Base-by-base conservation (phyloP, 1,139 yeast species). In the Diutina neorugosa region DNA sequence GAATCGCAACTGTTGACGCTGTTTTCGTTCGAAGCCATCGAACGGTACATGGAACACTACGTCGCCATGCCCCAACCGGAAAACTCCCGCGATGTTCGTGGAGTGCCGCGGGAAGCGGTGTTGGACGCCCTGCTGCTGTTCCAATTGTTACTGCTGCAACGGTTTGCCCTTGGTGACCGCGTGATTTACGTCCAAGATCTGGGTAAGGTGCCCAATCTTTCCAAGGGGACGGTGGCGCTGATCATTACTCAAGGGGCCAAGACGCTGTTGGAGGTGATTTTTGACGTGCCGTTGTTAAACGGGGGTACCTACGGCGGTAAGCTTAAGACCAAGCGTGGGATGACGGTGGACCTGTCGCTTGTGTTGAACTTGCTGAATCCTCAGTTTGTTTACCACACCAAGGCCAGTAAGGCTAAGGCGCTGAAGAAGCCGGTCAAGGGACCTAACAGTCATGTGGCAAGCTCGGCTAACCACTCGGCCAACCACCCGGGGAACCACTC, bases 191-290 rank as follows among this genome's bases (percentile, higher is more conserved):
- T 90, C 23, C 85, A 86, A 62, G 89, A 84, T 61, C 83, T 87
- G 43, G 98, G 98, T 55, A 90, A 89, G 63, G 96, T 91, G 16
- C 96, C 97, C 41, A 70, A 84, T 55, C 88, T 86, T 63, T 78
- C 90, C 21, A 85, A 87, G 61, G 99, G 99, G 64, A 90, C 97
- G 1, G 96, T 93, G 54, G 86, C 87, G 53, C 90, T 93, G 4
- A 82, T 87, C 58, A 80, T 80, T 51, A 80, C 89, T 34, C 67
- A 77, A 53, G 88, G 88, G 1, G 72, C 80, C 44, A 74, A 77
- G 61, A 75, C 74, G 34, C 73, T 76, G 9, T 69, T 87, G 57
- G 91, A 86, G 58, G 83, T 94, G 52, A 68, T 93, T 47, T 94
- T 93, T 73, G 99, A 94, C 63, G 70, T 76, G 53, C 88, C 91